Percentiles rank a stretch among this genome's conserved stretches.
Conservation (phyloP, 257 asterid species). For the Lavandula angustifolia region DNA sequence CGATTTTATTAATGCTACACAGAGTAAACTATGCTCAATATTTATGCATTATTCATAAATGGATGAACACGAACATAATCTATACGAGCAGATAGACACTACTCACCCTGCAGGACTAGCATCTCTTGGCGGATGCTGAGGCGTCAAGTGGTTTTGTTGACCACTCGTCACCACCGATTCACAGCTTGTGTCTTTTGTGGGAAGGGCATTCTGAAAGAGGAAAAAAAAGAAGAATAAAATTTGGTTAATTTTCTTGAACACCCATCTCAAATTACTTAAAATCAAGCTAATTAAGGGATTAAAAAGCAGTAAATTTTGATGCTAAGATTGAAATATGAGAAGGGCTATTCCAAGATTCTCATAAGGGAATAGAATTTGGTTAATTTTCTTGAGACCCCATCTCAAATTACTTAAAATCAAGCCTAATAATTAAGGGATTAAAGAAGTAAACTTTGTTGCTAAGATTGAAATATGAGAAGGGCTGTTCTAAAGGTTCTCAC, state of each 20-base stretch:
- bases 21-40: neutral
- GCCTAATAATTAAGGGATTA: constrained; percentile 25
- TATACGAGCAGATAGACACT: neutral
- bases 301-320: no score
- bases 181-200: constrained; percentile 87
- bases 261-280: no score
- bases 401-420: constrained; percentile 5
- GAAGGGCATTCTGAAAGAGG: constrained; percentile 54
- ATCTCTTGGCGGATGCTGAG: constrained; percentile 91
- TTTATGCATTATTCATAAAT: neutral
- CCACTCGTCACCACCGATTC: constrained; percentile 94
- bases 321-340: no score
- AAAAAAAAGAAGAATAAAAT: no score
- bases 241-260: no score
- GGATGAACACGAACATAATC: neutral
- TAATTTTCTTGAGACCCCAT: constrained; percentile 25
- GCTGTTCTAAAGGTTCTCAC: constrained; percentile 37
- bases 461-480: neutral
- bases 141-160: constrained; percentile 75
- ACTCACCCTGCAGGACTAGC: constrained; percentile 98
- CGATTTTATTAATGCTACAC: neutral
- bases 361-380: neutral
- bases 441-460: constrained; percentile 1
- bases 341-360: no score
- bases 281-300: no score